A percentile compares a stretch with the other conserved stretches of the same genome.
phyloP scores from a whole-genome alignment of 2,329 filamentous ascomycete species.

The Sarocladium strictum region DNA sequence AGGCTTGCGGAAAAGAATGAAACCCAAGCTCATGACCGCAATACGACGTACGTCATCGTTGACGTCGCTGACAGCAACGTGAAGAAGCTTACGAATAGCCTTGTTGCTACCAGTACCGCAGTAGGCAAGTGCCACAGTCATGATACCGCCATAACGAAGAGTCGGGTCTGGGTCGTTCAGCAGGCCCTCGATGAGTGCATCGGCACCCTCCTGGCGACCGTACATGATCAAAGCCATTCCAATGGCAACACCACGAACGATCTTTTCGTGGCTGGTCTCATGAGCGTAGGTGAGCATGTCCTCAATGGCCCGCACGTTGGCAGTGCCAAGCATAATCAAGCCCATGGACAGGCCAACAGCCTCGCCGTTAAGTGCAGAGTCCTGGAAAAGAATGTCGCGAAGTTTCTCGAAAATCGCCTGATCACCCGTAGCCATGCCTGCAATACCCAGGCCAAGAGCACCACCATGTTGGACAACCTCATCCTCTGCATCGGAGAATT shows the following conservation, averaged over 20 bases:
- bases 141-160: conserved; percentile 92
- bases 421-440: conserved; percentile 93
- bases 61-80: conserved; percentile 95
- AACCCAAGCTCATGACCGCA: conserved; percentile 95
- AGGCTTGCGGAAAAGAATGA: conserved; percentile 97
- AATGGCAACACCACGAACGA: conserved; percentile 87
- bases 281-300: conserved; percentile 98
- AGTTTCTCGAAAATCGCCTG: conserved; percentile 88
- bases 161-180: conserved; percentile 91
- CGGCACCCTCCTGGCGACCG: conserved; percentile 86
- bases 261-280: conserved; percentile 98
- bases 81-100: conserved; percentile 89
- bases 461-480: conserved; percentile 97
- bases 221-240: conserved; percentile 99
- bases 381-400: conserved; percentile 80
- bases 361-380: conserved; percentile 95
- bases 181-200: conserved; percentile 89
- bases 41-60: conserved; percentile 95
- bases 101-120: conserved; percentile 98
- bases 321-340: conserved; percentile 97
- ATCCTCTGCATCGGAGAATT: conserved; percentile 71
- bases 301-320: conserved; percentile 85
- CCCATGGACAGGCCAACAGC: conserved; percentile 95
- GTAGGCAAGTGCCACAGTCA: conserved; percentile 97
- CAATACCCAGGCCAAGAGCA: conserved; percentile 89